These are phyloP conservation scores for Gilbertella persicaria DNA, from an alignment of 371 early-diverging fungal species.

Conservation along the genomic window DNA sequence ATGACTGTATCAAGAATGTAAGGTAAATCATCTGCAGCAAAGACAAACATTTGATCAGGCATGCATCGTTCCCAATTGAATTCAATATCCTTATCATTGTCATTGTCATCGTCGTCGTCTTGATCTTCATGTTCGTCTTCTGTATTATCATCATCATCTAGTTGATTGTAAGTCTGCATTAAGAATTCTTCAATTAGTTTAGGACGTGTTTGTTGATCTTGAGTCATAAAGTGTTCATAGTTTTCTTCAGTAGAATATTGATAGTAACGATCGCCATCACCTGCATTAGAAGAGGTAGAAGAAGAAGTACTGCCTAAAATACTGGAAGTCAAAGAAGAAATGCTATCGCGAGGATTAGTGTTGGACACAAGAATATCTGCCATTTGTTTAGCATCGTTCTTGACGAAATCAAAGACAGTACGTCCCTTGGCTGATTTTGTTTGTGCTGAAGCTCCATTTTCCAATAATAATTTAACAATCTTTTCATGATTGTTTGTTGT, in stretches of 20 bases:
- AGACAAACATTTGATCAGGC: conserved; percentile 91
- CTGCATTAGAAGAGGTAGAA: conserved; percentile 33
- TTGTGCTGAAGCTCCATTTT: conserved; percentile 75
- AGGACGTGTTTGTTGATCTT: conserved; percentile 47
- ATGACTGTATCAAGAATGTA: conserved; percentile 59
- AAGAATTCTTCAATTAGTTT: conserved; percentile 35
- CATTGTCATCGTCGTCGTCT: conserved; percentile 23
- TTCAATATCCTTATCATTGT: conserved; percentile 11
- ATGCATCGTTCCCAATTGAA: conserved; percentile 77
- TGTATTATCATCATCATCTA: conserved; percentile 2
- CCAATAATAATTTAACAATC: conserved; percentile 72
- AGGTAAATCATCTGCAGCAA: conserved; percentile 52
- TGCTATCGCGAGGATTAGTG: conserved; percentile 48
- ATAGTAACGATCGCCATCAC: conserved; percentile 53
- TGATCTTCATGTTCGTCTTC: conserved; percentile 2
- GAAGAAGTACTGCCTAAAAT: conserved; percentile 24
- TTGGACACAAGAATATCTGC: conserved; percentile 59
- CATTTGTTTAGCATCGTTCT: conserved; percentile 42
- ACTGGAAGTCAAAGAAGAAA: conserved; percentile 42
- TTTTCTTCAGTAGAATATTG: conserved; percentile 37
- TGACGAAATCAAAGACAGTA: conserved; percentile 66
- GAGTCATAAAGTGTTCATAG: conserved; percentile 45
- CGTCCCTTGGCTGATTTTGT: conserved; percentile 74
- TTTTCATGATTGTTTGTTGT: conserved; percentile 79
- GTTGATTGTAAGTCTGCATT: conserved; percentile 7